phyloP scores from a whole-genome alignment of 2,329 filamentous ascomycete genomes.

The Stagonosporopsis vannaccii region DNA sequence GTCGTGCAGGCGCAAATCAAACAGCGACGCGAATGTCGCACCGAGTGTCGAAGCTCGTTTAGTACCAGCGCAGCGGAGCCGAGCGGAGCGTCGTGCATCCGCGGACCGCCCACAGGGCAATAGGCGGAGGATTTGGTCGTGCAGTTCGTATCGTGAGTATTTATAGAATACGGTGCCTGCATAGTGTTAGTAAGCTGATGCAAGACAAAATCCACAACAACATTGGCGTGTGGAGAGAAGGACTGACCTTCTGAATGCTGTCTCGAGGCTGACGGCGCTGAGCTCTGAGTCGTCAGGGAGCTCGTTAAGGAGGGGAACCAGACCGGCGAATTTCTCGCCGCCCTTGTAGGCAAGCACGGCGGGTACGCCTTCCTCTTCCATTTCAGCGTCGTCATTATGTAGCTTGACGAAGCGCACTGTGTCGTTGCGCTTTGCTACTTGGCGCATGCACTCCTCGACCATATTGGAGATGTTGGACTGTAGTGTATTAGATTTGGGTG shows the following conservation, averaged over 20 bases:
- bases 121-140: background rate
- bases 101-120: background rate
- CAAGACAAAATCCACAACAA: slow-evolving; percentile 16
- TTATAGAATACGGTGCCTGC: slow-evolving; percentile 42
- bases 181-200: slow-evolving; percentile 33
- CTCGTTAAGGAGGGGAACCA: slow-evolving; percentile 86
- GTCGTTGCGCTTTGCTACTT: slow-evolving; percentile 74
- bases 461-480: slow-evolving; percentile 81
- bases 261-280: slow-evolving; percentile 63
- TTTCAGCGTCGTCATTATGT: slow-evolving; percentile 90
- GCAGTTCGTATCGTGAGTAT: slow-evolving; percentile 1
- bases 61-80: slow-evolving; percentile 5
- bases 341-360: slow-evolving; percentile 88
- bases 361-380: slow-evolving; percentile 86
- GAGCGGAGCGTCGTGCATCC: slow-evolving; percentile 12
- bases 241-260: slow-evolving; percentile 59
- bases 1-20: slow-evolving; percentile 7
- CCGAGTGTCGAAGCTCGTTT: slow-evolving; percentile 6
- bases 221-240: background rate
- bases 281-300: slow-evolving; percentile 69
- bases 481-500: slow-evolving; percentile 20
- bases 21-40: slow-evolving; percentile 2
- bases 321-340: slow-evolving; percentile 87
- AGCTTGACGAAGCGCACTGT: slow-evolving; percentile 88
- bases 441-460: slow-evolving; percentile 78